phyloP scores from a whole-genome alignment of 257 asterid genomes.

The Salvia rosmarinus region DNA sequence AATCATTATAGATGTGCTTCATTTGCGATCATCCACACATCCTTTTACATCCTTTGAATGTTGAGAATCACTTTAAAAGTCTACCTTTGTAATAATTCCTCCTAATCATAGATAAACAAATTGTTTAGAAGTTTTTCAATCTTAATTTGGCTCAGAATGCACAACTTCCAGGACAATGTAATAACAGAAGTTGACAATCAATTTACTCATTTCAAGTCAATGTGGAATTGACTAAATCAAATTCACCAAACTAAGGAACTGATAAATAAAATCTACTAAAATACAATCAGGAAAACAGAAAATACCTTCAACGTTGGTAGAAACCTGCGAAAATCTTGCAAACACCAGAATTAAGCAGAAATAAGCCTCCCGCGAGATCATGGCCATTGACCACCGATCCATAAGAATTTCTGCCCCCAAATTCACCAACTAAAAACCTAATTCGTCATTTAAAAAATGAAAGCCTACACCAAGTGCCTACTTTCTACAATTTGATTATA shows the following conservation, averaged over 20 bases:
- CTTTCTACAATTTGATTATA: conserved; percentile 29
- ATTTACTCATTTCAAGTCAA: conserved; percentile 36
- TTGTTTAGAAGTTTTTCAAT: background rate
- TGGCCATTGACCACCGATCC: conserved; percentile 66
- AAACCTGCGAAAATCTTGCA: conserved; percentile 51
- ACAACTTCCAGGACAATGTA: conserved; percentile 7
- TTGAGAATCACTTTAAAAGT: background rate
- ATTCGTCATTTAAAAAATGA: conserved; percentile 34
- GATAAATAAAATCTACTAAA: conserved; percentile 5
- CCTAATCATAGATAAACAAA: background rate
- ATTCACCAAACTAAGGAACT: conserved; percentile 25
- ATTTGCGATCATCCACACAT: background rate
- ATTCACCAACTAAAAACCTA: conserved; percentile 33
- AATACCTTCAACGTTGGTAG: conserved; percentile 89
- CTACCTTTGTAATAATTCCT: conserved; percentile 7
- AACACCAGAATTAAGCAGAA: conserved; percentile 52
- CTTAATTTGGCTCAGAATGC: conserved; percentile 4
- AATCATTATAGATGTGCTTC: conserved; percentile 11
- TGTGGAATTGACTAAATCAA: conserved; percentile 31
- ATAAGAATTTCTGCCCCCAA: conserved; percentile 35
- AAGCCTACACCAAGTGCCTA: conserved; percentile 29
- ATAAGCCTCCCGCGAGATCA: conserved; percentile 48
- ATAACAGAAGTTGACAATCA: conserved; percentile 23
- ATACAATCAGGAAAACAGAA: conserved; percentile 4
- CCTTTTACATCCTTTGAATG: background rate